Conservation (phyloP, 805 yeast genomes). For the Monosporozyma siamensis region DNA sequence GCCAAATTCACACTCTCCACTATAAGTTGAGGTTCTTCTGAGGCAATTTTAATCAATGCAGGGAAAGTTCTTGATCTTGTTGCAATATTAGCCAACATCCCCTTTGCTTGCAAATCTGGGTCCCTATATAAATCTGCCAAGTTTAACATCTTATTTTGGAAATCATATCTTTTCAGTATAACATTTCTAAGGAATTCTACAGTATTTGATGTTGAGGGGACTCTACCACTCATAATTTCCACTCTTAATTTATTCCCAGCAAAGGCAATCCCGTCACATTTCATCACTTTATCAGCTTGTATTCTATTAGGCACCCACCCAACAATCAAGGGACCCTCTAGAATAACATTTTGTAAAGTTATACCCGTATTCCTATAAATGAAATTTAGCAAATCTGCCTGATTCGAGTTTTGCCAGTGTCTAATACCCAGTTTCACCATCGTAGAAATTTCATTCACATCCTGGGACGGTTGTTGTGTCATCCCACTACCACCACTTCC, state of each 20-base stretch:
- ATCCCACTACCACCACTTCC: too few species aligned
- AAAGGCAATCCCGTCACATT: slow-evolving; percentile 70
- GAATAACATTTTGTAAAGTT: slow-evolving; percentile 41
- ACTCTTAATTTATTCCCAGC: slow-evolving; percentile 57
- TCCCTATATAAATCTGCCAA: slow-evolving; percentile 58
- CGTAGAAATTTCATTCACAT: slow-evolving; percentile 12
- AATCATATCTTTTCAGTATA: slow-evolving; percentile 57
- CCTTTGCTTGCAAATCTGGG: slow-evolving; percentile 46
- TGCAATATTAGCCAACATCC: slow-evolving; percentile 52
- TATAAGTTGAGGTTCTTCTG: slow-evolving; percentile 35
- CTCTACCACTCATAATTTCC: slow-evolving; percentile 25
- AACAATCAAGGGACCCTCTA: slow-evolving; percentile 47
- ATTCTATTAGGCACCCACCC: slow-evolving; percentile 47
- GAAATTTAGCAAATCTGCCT: slow-evolving; percentile 59
- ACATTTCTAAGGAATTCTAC: slow-evolving; percentile 55
- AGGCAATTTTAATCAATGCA: slow-evolving; percentile 78
- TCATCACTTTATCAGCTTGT: slow-evolving; percentile 51
- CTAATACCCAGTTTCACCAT: slow-evolving; percentile 48
- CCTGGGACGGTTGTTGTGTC: too few species aligned
- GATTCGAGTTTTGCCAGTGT: slow-evolving; percentile 77
- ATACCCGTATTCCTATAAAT: slow-evolving; percentile 58
- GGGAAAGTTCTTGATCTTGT: slow-evolving; percentile 78
- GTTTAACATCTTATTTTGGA: slow-evolving; percentile 56
- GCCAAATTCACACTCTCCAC: slow-evolving; percentile 68
- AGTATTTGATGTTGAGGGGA: slow-evolving; percentile 34